Conservation (phyloP, 164 flowering plant species). For the Vitis vinifera region ASM3070453v1 NC_081811.1:5033501-5034000, state of each 20-base stretch:
- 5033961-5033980: too few relatives aligned
- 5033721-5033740: slow-evolving; percentile 70
- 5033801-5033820: slow-evolving; percentile 95
- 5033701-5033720: slow-evolving; percentile 12
- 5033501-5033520: slow-evolving; percentile 92
- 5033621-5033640: neutral
- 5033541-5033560: slow-evolving; percentile 87
- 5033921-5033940: too few relatives aligned
- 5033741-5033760: slow-evolving; percentile 87
- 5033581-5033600: slow-evolving; percentile 91
- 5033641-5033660: neutral
- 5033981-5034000: too few relatives aligned
- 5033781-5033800: slow-evolving; percentile 75
- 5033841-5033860: neutral
- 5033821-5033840: slow-evolving; percentile 8
- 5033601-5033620: slow-evolving; percentile 65
- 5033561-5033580: slow-evolving; percentile 93
- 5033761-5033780: slow-evolving; percentile 80
- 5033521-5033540: slow-evolving; percentile 86
- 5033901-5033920: neutral
- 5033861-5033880: neutral
- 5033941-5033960: too few relatives aligned
- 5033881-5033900: neutral
- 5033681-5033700: neutral
- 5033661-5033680: neutral